Percentiles rank a stretch among this genome's conserved stretches.
phyloP scores from a whole-genome alignment of 2,329 filamentous ascomycete genomes.

The Trichoderma sp. region DNA sequence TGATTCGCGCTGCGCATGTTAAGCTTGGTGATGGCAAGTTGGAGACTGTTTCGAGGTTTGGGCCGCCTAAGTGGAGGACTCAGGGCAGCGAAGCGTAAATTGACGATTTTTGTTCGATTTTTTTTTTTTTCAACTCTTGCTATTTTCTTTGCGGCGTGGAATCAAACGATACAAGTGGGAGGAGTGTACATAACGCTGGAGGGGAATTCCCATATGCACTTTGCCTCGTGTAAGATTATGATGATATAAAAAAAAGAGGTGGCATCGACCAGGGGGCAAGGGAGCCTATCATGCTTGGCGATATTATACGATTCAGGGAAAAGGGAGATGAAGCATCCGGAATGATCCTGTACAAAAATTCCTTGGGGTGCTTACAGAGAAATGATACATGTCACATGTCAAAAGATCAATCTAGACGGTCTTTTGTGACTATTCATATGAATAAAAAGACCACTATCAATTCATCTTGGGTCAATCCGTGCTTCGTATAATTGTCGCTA shows the following conservation, averaged over 20 bases:
- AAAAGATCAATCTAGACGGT: not conserved
- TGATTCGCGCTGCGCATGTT: conserved; percentile 85
- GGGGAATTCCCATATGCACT: not conserved
- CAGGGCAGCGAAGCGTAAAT: conserved; percentile 35
- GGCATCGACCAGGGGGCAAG: not conserved
- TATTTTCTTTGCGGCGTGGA: not conserved
- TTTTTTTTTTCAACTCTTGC: not conserved
- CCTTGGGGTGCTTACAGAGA: not conserved
- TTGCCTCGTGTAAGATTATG: conserved; percentile 16
- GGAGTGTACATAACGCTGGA: not conserved
- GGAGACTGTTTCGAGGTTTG: conserved; percentile 52
- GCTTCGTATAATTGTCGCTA: conserved; percentile 4
- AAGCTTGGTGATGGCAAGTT: conserved; percentile 73
- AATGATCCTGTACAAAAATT: not conserved
- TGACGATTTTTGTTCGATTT: not conserved
- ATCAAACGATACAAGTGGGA: not conserved
- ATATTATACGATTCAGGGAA: not conserved
- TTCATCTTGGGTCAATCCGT: not conserved
- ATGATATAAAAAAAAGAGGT: not conserved
- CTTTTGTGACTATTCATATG: not conserved
- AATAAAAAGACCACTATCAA: not conserved
- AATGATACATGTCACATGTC: not conserved
- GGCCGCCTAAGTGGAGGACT: conserved; percentile 52
- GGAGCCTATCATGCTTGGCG: not conserved
- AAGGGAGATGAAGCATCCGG: not conserved